Evolutionary conservation across 108 stramenopile genomes (phyloP).

Genomic region (Discostella stelligeroides): DNA sequence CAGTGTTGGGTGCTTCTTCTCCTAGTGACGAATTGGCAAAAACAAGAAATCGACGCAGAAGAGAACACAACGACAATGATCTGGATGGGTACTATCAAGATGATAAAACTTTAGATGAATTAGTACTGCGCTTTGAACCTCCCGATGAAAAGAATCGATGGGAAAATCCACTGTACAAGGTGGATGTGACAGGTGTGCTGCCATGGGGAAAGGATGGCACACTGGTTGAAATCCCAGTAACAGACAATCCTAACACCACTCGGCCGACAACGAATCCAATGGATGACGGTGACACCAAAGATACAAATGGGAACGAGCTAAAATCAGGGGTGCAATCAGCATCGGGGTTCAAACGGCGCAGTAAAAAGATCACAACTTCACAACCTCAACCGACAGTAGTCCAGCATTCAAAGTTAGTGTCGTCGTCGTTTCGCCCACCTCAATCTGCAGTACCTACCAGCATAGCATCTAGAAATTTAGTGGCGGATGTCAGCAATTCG

Average conservation of each 20-base stretch:
- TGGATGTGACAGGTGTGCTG: constrained; percentile 52
- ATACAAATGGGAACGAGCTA: not conserved
- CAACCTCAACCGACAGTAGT: constrained; percentile 1
- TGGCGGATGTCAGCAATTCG: constrained; percentile 18
- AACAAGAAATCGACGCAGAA: constrained; percentile 61
- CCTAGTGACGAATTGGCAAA: constrained; percentile 35
- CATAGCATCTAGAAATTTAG: constrained; percentile 33
- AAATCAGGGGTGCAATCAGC: constrained; percentile 24
- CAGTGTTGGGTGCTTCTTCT: constrained; percentile 37
- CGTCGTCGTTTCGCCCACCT: not conserved
- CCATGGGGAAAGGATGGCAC: constrained; percentile 47
- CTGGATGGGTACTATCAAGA: constrained; percentile 48
- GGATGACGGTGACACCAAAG: constrained; percentile 9
- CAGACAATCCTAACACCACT: not conserved
- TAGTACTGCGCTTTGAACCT: constrained; percentile 85
- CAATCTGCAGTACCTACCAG: constrained; percentile 21
- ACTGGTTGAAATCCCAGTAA: constrained; percentile 1
- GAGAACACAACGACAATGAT: constrained; percentile 12
- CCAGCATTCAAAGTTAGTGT: not conserved
- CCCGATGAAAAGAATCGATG: constrained; percentile 88
- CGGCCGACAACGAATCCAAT: constrained; percentile 5
- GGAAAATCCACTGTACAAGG: constrained; percentile 83
- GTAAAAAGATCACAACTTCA: constrained; percentile 15
- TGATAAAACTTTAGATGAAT: constrained; percentile 59
- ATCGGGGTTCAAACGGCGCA: constrained; percentile 40